These are phyloP conservation scores for Allium fistulosum DNA, from an alignment of 106 monocot genomes.

Conservation along the genomic window DNA sequence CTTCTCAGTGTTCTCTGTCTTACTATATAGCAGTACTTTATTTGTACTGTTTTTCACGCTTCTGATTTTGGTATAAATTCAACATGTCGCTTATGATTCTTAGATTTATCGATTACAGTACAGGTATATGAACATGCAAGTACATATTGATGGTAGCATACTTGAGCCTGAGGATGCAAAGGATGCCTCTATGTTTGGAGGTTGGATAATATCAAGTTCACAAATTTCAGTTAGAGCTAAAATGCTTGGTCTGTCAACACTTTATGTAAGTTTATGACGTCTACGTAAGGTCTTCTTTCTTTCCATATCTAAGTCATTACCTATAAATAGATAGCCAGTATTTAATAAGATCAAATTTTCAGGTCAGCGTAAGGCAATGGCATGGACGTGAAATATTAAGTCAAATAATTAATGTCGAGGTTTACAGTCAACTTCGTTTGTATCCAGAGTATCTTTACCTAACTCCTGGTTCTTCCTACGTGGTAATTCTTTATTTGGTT, in stretches of 20 bases:
- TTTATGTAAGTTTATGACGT: slow-evolving; percentile 68
- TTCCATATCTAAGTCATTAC: too few relatives aligned
- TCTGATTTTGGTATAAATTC: not conserved
- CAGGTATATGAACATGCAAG: slow-evolving; percentile 62
- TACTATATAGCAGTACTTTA: too few relatives aligned
- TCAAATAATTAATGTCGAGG: slow-evolving; percentile 80
- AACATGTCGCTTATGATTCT: not conserved
- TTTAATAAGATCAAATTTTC: slow-evolving; percentile 13
- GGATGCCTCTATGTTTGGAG: slow-evolving; percentile 26
- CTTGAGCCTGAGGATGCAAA: slow-evolving; percentile 36
- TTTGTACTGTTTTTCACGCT: not conserved
- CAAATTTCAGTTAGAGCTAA: slow-evolving; percentile 63
- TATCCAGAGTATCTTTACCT: slow-evolving; percentile 79
- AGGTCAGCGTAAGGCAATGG: slow-evolving; percentile 51
- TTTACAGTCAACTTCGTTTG: slow-evolving; percentile 56
- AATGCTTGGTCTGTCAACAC: slow-evolving; percentile 43
- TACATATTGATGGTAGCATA: slow-evolving; percentile 56
- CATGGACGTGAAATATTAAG: slow-evolving; percentile 61
- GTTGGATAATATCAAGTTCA: slow-evolving; percentile 17
- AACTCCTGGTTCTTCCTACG: slow-evolving; percentile 77
- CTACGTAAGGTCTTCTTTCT: too few relatives aligned
- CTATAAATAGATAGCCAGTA: too few relatives aligned
- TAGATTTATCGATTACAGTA: slow-evolving; percentile 31
- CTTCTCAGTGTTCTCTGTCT: too few relatives aligned
- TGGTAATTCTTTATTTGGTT: slow-evolving; percentile 35